phyloP scores from a whole-genome alignment of 495 filamentous ascomycete genomes.

The Hyaloscypha finlandica region DNA sequence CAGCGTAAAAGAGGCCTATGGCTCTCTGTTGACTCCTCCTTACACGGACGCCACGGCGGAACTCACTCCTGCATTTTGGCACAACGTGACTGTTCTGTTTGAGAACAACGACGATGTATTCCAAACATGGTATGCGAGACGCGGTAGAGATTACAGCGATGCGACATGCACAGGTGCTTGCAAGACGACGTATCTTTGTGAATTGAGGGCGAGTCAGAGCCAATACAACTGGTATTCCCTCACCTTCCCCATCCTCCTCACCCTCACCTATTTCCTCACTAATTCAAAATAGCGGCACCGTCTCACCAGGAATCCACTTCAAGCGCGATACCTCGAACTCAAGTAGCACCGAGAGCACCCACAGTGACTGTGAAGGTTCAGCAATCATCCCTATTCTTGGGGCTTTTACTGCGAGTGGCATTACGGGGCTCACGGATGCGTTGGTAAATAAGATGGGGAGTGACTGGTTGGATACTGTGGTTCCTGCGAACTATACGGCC shows the following conservation, averaged over 20 bases:
- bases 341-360: not conserved
- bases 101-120: conserved; percentile 40
- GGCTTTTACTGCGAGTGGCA: conserved; percentile 7
- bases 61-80: conserved; percentile 59
- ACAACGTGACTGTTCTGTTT: conserved; percentile 53
- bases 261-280: not conserved
- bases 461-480: conserved; percentile 8
- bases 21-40: conserved; percentile 44
- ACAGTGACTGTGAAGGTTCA: conserved; percentile 22
- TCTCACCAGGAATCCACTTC: conserved; percentile 18
- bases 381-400: conserved; percentile 17
- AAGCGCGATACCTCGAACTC: conserved; percentile 2
- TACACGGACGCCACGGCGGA: conserved; percentile 40
- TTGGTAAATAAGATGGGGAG: conserved; percentile 4
- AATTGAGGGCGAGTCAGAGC: conserved; percentile 39
- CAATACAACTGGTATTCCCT: conserved; percentile 26
- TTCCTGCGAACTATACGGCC: conserved; percentile 21
- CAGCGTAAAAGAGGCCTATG: conserved; percentile 54
- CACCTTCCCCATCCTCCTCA: not conserved
- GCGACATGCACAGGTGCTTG: conserved; percentile 40
- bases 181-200: conserved; percentile 42
- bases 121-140: conserved; percentile 42
- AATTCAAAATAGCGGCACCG: conserved; percentile 9
- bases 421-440: conserved; percentile 1
- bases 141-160: conserved; percentile 40